These are phyloP conservation scores for Penicillium sp. DNA, from an alignment of 2,329 filamentous ascomycete species.

Conservation along the genomic window DNA sequence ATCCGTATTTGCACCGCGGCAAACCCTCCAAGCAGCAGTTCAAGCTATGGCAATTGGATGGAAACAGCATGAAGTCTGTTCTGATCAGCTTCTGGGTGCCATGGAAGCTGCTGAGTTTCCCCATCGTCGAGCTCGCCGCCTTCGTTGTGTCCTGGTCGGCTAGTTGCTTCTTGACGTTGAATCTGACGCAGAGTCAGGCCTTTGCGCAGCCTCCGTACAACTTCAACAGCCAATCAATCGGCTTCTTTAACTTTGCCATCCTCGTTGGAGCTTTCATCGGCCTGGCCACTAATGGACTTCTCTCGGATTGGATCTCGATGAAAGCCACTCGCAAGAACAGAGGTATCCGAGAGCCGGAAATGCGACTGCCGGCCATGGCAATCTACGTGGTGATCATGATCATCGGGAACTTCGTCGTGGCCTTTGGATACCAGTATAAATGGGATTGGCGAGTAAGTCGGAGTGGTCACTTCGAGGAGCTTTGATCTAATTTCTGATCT, in stretches of 20 bases:
- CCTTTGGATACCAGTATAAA: constrained; percentile 49
- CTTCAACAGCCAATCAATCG: constrained; percentile 47
- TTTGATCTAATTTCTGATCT: constrained; percentile 1
- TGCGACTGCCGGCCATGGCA: constrained; percentile 54
- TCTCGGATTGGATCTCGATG: constrained; percentile 55
- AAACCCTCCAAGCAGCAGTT: constrained; percentile 54
- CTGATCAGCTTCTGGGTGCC: constrained; percentile 55
- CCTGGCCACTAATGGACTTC: constrained; percentile 50
- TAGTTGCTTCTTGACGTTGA: constrained; percentile 54
- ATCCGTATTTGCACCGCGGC: constrained; percentile 54
- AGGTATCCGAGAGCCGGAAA: constrained; percentile 55
- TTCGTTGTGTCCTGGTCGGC: constrained; percentile 60
- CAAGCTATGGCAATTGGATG: constrained; percentile 48
- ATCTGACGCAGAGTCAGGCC: constrained; percentile 55
- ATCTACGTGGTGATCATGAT: constrained; percentile 55
- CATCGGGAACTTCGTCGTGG: constrained; percentile 54
- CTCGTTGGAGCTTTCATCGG: constrained; percentile 53
- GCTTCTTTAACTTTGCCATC: constrained; percentile 56
- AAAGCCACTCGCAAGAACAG: constrained; percentile 50
- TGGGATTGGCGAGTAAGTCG: constrained; percentile 50
- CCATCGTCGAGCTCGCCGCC: constrained; percentile 58
- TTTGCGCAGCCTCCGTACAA: constrained; percentile 55
- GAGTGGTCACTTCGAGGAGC: not conserved
- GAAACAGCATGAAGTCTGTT: constrained; percentile 43
- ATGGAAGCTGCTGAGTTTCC: constrained; percentile 58